These are phyloP conservation scores for Blastobotrys arbuscula DNA, from an alignment of 1,139 yeast genomes.

Conservation along the genomic window DNA sequence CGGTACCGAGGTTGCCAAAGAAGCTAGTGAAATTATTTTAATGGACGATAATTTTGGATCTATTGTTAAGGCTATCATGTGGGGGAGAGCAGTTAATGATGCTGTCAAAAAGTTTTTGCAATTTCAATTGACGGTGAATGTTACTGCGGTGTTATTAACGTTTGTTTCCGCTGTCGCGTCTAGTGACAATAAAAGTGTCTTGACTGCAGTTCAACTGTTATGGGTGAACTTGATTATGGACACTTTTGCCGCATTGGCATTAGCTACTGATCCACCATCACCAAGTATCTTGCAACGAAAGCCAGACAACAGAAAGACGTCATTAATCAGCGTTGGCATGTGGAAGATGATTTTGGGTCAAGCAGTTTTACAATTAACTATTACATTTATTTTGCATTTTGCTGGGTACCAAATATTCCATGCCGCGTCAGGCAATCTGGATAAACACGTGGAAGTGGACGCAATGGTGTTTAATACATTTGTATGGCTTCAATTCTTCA, in stretches of 20 bases:
- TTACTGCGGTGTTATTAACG: constrained; percentile 90
- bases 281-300: constrained; percentile 67
- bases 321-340: constrained; percentile 84
- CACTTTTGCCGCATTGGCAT: constrained; percentile 93
- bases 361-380: constrained; percentile 64
- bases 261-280: constrained; percentile 96
- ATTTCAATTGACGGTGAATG: constrained; percentile 91
- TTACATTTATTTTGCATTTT: constrained; percentile 78
- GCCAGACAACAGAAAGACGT: constrained; percentile 80
- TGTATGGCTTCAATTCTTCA: constrained; percentile 97
- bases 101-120: constrained; percentile 94
- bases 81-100: constrained; percentile 97
- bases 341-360: constrained; percentile 98
- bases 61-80: constrained; percentile 94
- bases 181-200: constrained; percentile 69
- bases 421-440: constrained; percentile 27
- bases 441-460: constrained; percentile 54
- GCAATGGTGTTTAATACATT: constrained; percentile 92
- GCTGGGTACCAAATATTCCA: constrained; percentile 63
- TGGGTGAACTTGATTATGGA: constrained; percentile 99
- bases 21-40: constrained; percentile 69
- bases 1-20: constrained; percentile 79
- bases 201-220: constrained; percentile 92
- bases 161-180: constrained; percentile 92
- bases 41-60: constrained; percentile 87